Percentiles rank a stretch among this genome's conserved stretches.
Evolutionary conservation across 768 basidiomycete genomes (phyloP).

Genomic region (Lanmaoa pseudosensibilis): DNA sequence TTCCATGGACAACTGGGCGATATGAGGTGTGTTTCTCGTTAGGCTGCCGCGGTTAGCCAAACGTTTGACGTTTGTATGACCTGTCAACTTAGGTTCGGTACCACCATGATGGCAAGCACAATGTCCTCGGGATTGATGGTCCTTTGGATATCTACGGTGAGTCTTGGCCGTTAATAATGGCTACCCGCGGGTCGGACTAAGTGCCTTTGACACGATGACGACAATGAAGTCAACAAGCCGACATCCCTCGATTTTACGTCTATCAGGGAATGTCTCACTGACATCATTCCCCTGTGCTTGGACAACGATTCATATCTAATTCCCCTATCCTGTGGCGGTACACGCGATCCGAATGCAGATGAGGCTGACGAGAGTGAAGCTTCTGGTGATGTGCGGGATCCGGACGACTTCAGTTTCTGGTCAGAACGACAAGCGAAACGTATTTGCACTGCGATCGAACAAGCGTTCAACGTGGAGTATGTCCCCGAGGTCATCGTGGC

Average conservation of each 20-base stretch:
- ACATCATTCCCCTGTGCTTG: constrained; percentile 81
- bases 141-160: constrained; percentile 88
- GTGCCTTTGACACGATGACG: not conserved
- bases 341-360: constrained; percentile 20
- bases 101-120: constrained; percentile 97
- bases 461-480: constrained; percentile 87
- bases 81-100: constrained; percentile 63
- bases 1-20: constrained; percentile 83
- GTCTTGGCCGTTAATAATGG: constrained; percentile 27
- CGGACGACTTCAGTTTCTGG: constrained; percentile 96
- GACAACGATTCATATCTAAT: constrained; percentile 84
- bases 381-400: constrained; percentile 54
- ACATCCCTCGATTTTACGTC: constrained; percentile 58
- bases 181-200: not conserved
- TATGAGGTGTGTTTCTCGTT: constrained; percentile 62
- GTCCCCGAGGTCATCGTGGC: constrained; percentile 88
- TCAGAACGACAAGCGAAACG: constrained; percentile 85
- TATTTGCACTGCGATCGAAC: constrained; percentile 75
- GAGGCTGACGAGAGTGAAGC: constrained; percentile 4
- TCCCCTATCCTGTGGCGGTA: constrained; percentile 61
- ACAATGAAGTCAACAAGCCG: constrained; percentile 65
- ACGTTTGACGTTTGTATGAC: not conserved
- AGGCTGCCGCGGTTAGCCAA: not conserved
- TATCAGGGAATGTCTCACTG: constrained; percentile 65
- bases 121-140: constrained; percentile 84